Evolutionary conservation across 1,139 yeast genomes (phyloP).

Genomic region (Debaryomyces coudertii): DNA sequence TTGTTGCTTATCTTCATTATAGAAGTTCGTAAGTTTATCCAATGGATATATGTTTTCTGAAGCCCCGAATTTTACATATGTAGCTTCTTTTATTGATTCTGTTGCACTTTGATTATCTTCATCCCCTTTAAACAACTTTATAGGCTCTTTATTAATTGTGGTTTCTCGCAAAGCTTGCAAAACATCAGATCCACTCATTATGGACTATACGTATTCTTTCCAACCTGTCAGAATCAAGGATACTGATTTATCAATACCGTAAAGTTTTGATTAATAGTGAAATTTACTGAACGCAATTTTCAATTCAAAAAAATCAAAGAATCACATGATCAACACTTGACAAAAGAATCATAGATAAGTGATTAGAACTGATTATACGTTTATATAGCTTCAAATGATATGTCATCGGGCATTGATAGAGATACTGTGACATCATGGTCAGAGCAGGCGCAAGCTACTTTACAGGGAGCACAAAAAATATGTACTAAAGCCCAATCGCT

Average conservation of each 20-base stretch:
- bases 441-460: constrained; percentile 32
- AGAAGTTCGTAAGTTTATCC: constrained; percentile 57
- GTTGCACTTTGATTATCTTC: constrained; percentile 21
- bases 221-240: neutral
- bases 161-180: constrained; percentile 26
- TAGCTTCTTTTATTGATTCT: constrained; percentile 40
- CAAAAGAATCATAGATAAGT: constrained; percentile 9
- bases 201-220: neutral
- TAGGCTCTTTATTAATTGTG: constrained; percentile 27
- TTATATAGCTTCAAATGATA: constrained; percentile 10
- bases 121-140: constrained; percentile 27
- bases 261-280: neutral
- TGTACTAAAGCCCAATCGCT: constrained; percentile 39
- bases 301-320: neutral
- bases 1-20: constrained; percentile 53
- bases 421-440: constrained; percentile 25
- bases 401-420: constrained; percentile 10
- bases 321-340: neutral
- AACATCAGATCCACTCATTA: constrained; percentile 15
- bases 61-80: constrained; percentile 36
- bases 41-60: constrained; percentile 31
- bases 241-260: neutral
- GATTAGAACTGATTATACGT: neutral
- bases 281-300: constrained; percentile 2
- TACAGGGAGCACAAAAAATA: constrained; percentile 34